Base-by-base conservation (phyloP, 2,329 filamentous ascomycete genomes). In the Hymenoscyphus fructigenus region DNA sequence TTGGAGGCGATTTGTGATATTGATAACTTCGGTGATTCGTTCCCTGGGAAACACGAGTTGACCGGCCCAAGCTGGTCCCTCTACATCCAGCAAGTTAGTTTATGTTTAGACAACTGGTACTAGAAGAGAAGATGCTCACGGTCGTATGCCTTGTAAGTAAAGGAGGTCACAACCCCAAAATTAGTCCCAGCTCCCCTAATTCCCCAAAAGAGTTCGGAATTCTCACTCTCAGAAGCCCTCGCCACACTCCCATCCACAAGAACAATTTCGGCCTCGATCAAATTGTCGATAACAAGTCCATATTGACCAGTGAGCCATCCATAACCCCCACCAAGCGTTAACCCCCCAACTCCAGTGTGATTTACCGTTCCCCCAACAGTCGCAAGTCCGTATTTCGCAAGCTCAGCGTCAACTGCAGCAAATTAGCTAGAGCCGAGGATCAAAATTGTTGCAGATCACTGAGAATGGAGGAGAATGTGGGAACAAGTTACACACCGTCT, bases 271-370 rank as follows among this genome's bases (percentile, higher is more conserved):
- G 67, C 65, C 12, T 60, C 57, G 1, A 72, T 56, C 1, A 70
- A 36, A 53, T 68, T 70, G 20, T 72, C 71, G 28, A 71, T 68
- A 1, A 66, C 67, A 5, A 72, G 61, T 3, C 72, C 70, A 20
- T 72, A 65, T 7, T 61, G 44, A 0, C 84, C 82, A 29, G 79
- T 82, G 17, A 89, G 75, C 74, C 83, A 82, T 1, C 87, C 85
- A 69, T 85, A 86, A 5, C 70, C 69, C 1, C 70, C 69, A 15
- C 70, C 69, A 14, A 72, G 62, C 3, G 66, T 68, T 14, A 71
- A 57, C 0, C 70, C 72, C 1, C 68, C 66, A 14, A 73, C 58
- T 7, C 70, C 68, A 14, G 66, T 68, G 36, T 69, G 61, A 32
- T 66, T 67, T 23, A 71, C 67, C n/a, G 66, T 69, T 0, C 71